These are phyloP conservation scores for Fusarium burgessii DNA, from an alignment of 2,329 filamentous ascomycete species.

Conservation along the genomic window DNA sequence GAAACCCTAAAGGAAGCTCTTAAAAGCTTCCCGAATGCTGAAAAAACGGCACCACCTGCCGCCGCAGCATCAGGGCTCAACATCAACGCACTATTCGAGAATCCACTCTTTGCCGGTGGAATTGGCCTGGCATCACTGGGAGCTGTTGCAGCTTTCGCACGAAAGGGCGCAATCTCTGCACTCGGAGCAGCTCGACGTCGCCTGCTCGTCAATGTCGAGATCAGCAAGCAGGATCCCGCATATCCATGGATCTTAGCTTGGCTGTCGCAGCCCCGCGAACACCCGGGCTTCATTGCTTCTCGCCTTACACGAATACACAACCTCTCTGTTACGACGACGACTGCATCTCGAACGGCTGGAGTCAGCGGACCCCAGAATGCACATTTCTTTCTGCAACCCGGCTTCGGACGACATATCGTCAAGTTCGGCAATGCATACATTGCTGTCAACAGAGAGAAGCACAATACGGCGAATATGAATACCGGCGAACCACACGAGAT, in stretches of 20 bases:
- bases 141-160: slow-evolving; percentile 82
- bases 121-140: slow-evolving; percentile 93
- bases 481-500: slow-evolving; percentile 95
- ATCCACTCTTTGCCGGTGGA: slow-evolving; percentile 76
- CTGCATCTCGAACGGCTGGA: slow-evolving; percentile 69
- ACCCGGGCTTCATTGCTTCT: slow-evolving; percentile 68
- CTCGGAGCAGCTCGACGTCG: slow-evolving; percentile 83
- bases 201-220: slow-evolving; percentile 94
- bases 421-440: slow-evolving; percentile 91
- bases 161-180: slow-evolving; percentile 78
- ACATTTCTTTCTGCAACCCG: slow-evolving; percentile 89
- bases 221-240: slow-evolving; percentile 91
- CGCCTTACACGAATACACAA: slow-evolving; percentile 71
- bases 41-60: slow-evolving; percentile 50
- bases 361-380: slow-evolving; percentile 76
- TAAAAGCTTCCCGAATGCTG: slow-evolving; percentile 40
- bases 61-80: slow-evolving; percentile 54
- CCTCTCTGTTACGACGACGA: slow-evolving; percentile 69
- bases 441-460: slow-evolving; percentile 86
- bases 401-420: slow-evolving; percentile 88
- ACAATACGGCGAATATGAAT: slow-evolving; percentile 81
- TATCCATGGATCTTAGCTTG: slow-evolving; percentile 96
- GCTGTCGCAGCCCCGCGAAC: slow-evolving; percentile 85
- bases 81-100: slow-evolving; percentile 71
- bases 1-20: slow-evolving; percentile 32